A percentile compares a stretch with the other conserved stretches of the same genome.
Conservation (phyloP, 2,329 filamentous ascomycete species). For the Pseudogymnoascus verrucosus region DNA sequence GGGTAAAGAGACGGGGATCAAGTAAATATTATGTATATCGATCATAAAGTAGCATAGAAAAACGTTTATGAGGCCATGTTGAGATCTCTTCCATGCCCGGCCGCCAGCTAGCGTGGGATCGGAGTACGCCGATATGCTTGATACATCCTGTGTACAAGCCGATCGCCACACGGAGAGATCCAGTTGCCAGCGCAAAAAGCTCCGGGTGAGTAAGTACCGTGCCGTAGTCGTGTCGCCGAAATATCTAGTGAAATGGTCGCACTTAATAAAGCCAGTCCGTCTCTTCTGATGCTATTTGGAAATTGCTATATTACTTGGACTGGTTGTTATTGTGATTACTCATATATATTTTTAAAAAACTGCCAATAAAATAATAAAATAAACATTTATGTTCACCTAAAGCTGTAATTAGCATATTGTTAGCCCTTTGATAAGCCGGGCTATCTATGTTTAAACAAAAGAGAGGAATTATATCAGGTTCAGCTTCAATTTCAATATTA, state of each 20-base stretch:
- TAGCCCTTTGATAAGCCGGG: not conserved
- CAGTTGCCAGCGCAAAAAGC: not conserved
- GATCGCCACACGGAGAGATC: slow-evolving; percentile 3
- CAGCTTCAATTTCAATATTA: not conserved
- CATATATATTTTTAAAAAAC: not conserved
- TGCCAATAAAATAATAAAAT: not conserved
- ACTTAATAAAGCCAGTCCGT: not conserved
- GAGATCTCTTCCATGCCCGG: slow-evolving; percentile 4
- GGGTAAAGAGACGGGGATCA: slow-evolving; percentile 3
- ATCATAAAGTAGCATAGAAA: not conserved
- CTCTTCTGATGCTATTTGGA: not conserved
- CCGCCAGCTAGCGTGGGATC: slow-evolving; percentile 1
- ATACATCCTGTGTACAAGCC: not conserved
- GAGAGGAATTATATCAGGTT: not conserved
- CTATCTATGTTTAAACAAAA: not conserved
- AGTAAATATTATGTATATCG: not conserved
- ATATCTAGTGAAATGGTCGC: not conserved
- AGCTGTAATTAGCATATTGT: not conserved
- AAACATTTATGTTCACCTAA: too few species aligned
- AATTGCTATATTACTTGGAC: not conserved
- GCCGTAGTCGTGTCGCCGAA: not conserved
- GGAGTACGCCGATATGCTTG: slow-evolving; percentile 9
- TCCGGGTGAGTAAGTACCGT: not conserved
- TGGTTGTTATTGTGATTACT: not conserved
- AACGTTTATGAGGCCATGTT: slow-evolving; percentile 8